These are phyloP conservation scores for Melanopsichium pennsylvanicum DNA, from an alignment of 1,284 basidiomycete species.

Conservation along the genomic window DNA sequence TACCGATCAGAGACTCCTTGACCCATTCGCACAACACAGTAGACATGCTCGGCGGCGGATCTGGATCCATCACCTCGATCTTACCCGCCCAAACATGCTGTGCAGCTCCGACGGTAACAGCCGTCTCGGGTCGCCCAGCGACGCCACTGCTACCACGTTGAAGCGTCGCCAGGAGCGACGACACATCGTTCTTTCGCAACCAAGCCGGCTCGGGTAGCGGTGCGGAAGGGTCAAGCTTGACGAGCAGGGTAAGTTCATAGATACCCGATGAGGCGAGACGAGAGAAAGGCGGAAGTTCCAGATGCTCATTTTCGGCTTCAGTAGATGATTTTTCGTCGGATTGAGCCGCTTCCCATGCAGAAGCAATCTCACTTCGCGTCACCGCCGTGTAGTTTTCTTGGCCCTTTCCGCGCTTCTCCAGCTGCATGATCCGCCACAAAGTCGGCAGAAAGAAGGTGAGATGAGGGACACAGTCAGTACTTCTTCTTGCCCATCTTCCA, in stretches of 20 bases:
- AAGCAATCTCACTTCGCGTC: constrained; percentile 29
- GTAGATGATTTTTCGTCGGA: no score
- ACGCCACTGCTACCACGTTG: constrained; percentile 74
- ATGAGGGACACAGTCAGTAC: no score
- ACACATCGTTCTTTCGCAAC: constrained; percentile 90
- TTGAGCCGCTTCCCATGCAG: constrained; percentile 19
- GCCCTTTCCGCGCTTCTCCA: constrained; percentile 43
- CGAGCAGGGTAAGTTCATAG: constrained; percentile 20
- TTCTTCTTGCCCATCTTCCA: no score
- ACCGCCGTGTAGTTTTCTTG: constrained; percentile 39
- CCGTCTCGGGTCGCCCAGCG: constrained; percentile 70
- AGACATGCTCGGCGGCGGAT: constrained; percentile 92
- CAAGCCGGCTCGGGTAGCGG: constrained; percentile 88
- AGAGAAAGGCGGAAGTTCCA: constrained; percentile 38
- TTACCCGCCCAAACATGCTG: constrained; percentile 82
- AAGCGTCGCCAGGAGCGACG: constrained; percentile 89
- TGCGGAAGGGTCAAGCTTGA: constrained; percentile 77
- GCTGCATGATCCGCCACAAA: constrained; percentile 10
- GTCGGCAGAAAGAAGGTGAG: constrained; percentile 55
- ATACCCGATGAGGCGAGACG: constrained; percentile 6
- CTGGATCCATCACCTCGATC: constrained; percentile 88
- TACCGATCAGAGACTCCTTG: constrained; percentile 77
- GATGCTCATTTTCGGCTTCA: not conserved
- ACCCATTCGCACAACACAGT: constrained; percentile 88
- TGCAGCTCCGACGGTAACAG: not conserved